A percentile compares a stretch with the other conserved stretches of the same genome.
Evolutionary conservation across 371 early-diverging fungal species (phyloP).

Genomic region (Mucor plumbeus): DNA sequence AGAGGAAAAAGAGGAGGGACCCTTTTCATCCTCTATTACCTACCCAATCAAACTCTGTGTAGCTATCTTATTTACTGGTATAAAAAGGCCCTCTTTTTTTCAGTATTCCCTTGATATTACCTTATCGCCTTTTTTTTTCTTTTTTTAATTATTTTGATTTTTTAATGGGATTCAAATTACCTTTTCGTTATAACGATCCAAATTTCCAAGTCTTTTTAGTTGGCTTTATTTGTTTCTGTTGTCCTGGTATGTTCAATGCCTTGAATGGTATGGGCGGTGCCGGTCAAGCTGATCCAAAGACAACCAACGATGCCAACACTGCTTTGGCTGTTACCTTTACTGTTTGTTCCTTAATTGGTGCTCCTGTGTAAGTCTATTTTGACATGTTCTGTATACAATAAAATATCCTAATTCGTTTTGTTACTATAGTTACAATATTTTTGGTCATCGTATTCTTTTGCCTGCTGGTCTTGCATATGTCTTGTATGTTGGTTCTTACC

Average conservation of each 20-base stretch:
- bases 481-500: slow-evolving; percentile 63
- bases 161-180: slow-evolving; percentile 42
- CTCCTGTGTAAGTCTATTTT: slow-evolving; percentile 58
- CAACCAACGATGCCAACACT: slow-evolving; percentile 70
- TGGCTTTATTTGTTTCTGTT: slow-evolving; percentile 77
- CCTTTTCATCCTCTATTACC: slow-evolving; percentile 3
- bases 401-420: background rate
- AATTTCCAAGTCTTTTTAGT: slow-evolving; percentile 72
- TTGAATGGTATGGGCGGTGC: slow-evolving; percentile 69
- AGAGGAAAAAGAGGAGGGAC: slow-evolving; percentile 3
- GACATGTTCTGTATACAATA: background rate
- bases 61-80: background rate
- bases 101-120: slow-evolving; percentile 1
- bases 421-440: slow-evolving; percentile 51
- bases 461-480: slow-evolving; percentile 62
- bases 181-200: slow-evolving; percentile 56
- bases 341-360: slow-evolving; percentile 66
- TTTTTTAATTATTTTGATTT: background rate
- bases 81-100: slow-evolving; percentile 10
- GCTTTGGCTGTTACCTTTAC: slow-evolving; percentile 74
- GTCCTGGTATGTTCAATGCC: slow-evolving; percentile 90
- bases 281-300: slow-evolving; percentile 64
- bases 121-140: slow-evolving; percentile 9
- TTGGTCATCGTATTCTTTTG: slow-evolving; percentile 61
- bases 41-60: background rate